These are phyloP conservation scores for Carex littledalei DNA, from an alignment of 176 grass and related monocot species.

Conservation along the genomic window DNA sequence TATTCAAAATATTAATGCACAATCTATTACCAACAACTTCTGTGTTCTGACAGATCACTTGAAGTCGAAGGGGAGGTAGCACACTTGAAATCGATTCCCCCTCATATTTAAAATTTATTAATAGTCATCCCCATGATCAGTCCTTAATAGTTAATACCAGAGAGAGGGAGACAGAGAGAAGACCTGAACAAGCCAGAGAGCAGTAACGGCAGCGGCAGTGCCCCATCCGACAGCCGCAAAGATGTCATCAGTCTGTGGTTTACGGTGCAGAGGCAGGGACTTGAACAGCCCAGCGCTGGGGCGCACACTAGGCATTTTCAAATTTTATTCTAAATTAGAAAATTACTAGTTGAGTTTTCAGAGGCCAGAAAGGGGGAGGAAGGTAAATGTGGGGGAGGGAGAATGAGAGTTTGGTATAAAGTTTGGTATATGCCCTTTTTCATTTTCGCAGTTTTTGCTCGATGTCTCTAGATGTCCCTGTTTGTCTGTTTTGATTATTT, in stretches of 20 bases:
- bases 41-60: background rate
- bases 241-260: slow-evolving; percentile 23
- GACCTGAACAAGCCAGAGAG: slow-evolving; percentile 43
- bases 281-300: slow-evolving; percentile 12
- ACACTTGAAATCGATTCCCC: too few species aligned
- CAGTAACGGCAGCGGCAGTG: slow-evolving; percentile 14
- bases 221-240: slow-evolving; percentile 26
- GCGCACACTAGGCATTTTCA: background rate
- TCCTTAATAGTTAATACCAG: background rate
- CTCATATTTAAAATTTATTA: background rate
- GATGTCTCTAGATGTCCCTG: slow-evolving; percentile 8
- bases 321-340: background rate
- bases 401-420: background rate
- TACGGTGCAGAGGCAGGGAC: slow-evolving; percentile 17
- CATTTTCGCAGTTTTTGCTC: background rate
- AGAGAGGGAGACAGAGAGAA: background rate
- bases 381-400: background rate
- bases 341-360: background rate
- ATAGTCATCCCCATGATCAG: background rate
- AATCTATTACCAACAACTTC: background rate
- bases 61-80: too few species aligned
- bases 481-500: too few species aligned
- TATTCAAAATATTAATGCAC: background rate
- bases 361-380: background rate
- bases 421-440: background rate